Conservation (phyloP, 2,329 filamentous ascomycete species). For the Neofusicoccum umdonicola region DNA sequence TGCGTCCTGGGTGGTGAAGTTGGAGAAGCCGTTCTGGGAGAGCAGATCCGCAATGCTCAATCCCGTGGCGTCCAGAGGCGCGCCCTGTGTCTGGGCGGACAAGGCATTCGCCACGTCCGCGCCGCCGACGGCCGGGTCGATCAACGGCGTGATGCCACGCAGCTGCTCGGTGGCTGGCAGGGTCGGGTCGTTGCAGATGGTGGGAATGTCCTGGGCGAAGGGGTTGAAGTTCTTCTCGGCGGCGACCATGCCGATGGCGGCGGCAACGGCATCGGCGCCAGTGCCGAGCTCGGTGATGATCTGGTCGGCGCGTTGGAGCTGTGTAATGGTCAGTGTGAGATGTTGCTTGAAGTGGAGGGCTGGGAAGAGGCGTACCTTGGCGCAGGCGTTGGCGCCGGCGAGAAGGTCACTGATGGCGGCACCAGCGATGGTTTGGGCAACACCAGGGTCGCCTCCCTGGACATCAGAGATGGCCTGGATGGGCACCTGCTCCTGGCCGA, state of each 20-base stretch:
- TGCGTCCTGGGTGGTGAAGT: slow-evolving; percentile 49
- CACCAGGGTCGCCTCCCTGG: slow-evolving; percentile 55
- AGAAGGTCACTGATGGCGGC: slow-evolving; percentile 61
- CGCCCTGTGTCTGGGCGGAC: slow-evolving; percentile 51
- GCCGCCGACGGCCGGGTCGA: slow-evolving; percentile 63
- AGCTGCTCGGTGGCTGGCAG: slow-evolving; percentile 62
- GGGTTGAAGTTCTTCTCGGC: slow-evolving; percentile 75
- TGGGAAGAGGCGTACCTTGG: slow-evolving; percentile 47
- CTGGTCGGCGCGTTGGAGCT: slow-evolving; percentile 63
- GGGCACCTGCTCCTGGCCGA: slow-evolving; percentile 62
- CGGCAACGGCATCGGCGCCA: slow-evolving; percentile 59
- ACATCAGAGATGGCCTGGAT: slow-evolving; percentile 56
- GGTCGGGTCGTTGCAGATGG: slow-evolving; percentile 62
- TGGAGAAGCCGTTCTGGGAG: slow-evolving; percentile 60
- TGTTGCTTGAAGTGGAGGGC: neutral
- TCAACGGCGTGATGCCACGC: slow-evolving; percentile 64
- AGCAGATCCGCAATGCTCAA: slow-evolving; percentile 65
- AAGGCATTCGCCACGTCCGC: slow-evolving; percentile 60
- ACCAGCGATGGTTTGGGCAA: slow-evolving; percentile 63
- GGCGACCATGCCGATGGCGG: slow-evolving; percentile 61
- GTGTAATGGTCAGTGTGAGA: slow-evolving; percentile 23
- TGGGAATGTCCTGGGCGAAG: slow-evolving; percentile 58
- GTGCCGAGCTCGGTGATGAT: slow-evolving; percentile 62
- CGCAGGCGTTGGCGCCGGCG: slow-evolving; percentile 64
- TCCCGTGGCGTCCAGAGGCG: slow-evolving; percentile 59